Conservation (phyloP, 768 basidiomycete genomes). For the Suillus alpinus region DNA sequence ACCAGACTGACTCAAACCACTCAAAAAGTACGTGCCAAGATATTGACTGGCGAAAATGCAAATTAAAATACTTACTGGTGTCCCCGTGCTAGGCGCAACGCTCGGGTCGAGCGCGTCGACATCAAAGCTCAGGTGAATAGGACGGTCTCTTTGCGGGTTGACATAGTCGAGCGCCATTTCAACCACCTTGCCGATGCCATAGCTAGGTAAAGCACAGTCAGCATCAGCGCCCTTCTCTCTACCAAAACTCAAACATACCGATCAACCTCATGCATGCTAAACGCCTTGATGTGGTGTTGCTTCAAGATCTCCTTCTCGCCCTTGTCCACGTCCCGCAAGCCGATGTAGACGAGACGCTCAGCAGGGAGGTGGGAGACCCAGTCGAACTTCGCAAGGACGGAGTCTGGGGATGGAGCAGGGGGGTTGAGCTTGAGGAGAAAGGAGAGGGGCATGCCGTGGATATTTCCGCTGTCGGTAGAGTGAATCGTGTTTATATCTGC, state of each 20-base stretch:
- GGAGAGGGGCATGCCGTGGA: constrained; percentile 97
- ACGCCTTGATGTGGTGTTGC: constrained; percentile 78
- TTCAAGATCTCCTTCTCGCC: constrained; percentile 86
- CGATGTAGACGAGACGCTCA: constrained; percentile 90
- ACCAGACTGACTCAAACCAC: background rate
- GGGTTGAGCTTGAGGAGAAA: constrained; percentile 67
- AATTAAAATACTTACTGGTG: constrained; percentile 55
- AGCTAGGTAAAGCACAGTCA: constrained; percentile 32
- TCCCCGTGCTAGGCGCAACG: constrained; percentile 64
- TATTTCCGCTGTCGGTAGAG: constrained; percentile 85
- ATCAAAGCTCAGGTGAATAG: constrained; percentile 96
- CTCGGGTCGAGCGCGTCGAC: constrained; percentile 92
- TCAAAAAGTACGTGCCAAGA: background rate
- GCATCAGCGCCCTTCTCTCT: constrained; percentile 58
- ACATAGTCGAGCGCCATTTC: constrained; percentile 96
- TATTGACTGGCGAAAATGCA: background rate
- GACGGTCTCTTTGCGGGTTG: constrained; percentile 77
- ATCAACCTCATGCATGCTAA: constrained; percentile 90
- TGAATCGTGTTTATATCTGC: constrained; percentile 93
- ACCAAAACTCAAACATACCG: constrained; percentile 43
- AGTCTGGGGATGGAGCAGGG: constrained; percentile 22
- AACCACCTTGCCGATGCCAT: constrained; percentile 91
- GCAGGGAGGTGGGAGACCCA: constrained; percentile 68
- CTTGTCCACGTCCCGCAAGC: constrained; percentile 87
- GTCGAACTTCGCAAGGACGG: constrained; percentile 33